Evolutionary conservation across 306 rosid genomes (phyloP).

Genomic region (Prinsepia uniflora): DNA sequence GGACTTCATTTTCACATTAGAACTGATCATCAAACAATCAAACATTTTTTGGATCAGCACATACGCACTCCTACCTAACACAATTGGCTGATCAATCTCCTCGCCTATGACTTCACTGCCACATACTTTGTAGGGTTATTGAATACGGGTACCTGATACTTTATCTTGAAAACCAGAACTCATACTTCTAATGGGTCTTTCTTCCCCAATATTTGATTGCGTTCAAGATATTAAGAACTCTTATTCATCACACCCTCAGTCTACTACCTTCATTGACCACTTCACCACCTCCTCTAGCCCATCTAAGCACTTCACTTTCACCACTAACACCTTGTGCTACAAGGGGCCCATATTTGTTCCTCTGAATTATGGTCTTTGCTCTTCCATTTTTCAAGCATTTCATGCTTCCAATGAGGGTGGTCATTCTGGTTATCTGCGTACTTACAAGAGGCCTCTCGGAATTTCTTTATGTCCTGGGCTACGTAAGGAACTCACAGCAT

Average conservation of each 20-base stretch:
- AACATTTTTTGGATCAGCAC: not conserved
- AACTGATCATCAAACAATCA: not conserved
- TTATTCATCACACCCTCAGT: not conserved
- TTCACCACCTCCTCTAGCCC: not conserved
- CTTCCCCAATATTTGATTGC: not conserved
- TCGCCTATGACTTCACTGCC: not conserved
- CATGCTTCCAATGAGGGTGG: accelerated
- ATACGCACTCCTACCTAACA: not conserved
- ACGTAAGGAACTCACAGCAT: accelerated
- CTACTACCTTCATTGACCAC: accelerated
- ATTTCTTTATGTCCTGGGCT: not conserved
- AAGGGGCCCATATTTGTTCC: not conserved
- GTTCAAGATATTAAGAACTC: accelerated
- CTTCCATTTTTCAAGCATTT: not conserved
- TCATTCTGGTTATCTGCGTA: not conserved
- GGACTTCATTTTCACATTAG: not conserved
- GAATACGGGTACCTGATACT: accelerated
- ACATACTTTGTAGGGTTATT: accelerated
- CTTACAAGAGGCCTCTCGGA: accelerated
- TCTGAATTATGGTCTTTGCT: no score
- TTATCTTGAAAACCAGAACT: not conserved
- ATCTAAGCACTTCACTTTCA: not conserved
- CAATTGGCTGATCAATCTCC: not conserved
- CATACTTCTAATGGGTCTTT: not conserved
- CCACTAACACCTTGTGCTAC: not conserved